Base-by-base conservation (phyloP, 2,329 filamentous ascomycete genomes). In the Aplosporella prunicola region DNA sequence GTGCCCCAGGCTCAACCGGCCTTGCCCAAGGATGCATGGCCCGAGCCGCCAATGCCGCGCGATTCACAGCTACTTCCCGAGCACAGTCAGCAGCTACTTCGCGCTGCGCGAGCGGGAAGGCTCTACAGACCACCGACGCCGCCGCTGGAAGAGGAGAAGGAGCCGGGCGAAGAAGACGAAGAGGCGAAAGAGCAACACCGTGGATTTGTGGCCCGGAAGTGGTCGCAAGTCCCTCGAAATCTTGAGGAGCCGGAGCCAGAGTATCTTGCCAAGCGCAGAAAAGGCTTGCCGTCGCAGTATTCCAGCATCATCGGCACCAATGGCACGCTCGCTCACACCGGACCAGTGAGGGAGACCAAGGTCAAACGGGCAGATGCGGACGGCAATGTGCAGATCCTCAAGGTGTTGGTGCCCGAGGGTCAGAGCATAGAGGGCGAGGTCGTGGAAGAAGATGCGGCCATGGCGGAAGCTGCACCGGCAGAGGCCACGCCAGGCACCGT, bases 21-120 rank as follows among this genome's bases (percentile, higher is more conserved):
- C 7, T 14, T 31, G 16, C 32, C 32, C 5, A 35, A 40, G 32
- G 75, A 82, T 55, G 68, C 75, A 35, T 89, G 82, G 74, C 79
- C 78, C 32, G 88, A 94, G 53, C 71, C 86, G 13, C 79, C 84
- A 29, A 89, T 95, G 84, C 89, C 89, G 25, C 82, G 83, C 50
- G 89, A 94, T 56, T 83, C 77, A 20, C 74, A 82, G 41, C 69
- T 93, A 20, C 67, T 95, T 8, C 74, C 83, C 0, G 73, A 80
- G 1, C 82, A 87, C 56, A 89, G 81, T 36, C 83, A 91, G 51
- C 83, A 88, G 46, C 71, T 95, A 5, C 69, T 95, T 10, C 79
- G 83, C 40, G 82, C 83, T 24, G 85, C 86, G 32, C 76, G 88
- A 42, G 84, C 83, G 14, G 83, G 83, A 5, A 72, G 74, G 37